Evolutionary conservation across 305 asterid genomes (phyloP), one percentile per base, ranked within the genome.

Genomic region (Solanum aculeatissimum): DNA sequence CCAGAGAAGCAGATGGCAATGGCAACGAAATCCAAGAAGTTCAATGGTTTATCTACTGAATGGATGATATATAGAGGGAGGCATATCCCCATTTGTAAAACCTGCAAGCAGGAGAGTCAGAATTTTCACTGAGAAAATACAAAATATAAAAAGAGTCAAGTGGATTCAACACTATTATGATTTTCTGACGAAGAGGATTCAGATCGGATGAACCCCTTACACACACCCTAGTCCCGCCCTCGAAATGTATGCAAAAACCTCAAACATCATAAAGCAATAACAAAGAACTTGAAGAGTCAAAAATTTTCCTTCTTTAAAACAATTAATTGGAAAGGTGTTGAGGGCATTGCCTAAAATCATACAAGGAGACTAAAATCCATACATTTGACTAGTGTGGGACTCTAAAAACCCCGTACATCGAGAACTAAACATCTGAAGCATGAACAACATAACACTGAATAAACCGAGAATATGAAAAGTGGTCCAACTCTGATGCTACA

Each of bases 1-100:
- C 99, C 98, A 3, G 92, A 78, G 66, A 93, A 77, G 89, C 99
- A 95, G 42, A 86, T 86, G 2, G 85, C 13, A 2, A 89, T 77
- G 83, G 95, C 96, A 85, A 90, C 83, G 5, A 88, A 69, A 88
- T 96, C 99, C 93, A 93, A 91, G n/a, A 86, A 12, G 16, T 83
- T 89, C 80, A 89, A 70, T 78, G 84, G 92, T 38, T 70, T 85
- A 84, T 91, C 83, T 51, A 83, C 89, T 2, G 91, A 85, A 87
- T 94, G 98, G 77, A 96, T 88, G 62, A 88, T 83, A 68, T 92
- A 94, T 70, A 94, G 87, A 27, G 99, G 98, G 84, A 92, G 57
- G 88, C 96, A 92, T 88, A 92, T 87, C 42, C 97, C 97, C 88
- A 95, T 91, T 43, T 93, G 92, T 18, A 95, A 92, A 49, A 93